Base-by-base conservation (phyloP, 495 filamentous ascomycete genomes). In the Xylaria scruposa region DNA sequence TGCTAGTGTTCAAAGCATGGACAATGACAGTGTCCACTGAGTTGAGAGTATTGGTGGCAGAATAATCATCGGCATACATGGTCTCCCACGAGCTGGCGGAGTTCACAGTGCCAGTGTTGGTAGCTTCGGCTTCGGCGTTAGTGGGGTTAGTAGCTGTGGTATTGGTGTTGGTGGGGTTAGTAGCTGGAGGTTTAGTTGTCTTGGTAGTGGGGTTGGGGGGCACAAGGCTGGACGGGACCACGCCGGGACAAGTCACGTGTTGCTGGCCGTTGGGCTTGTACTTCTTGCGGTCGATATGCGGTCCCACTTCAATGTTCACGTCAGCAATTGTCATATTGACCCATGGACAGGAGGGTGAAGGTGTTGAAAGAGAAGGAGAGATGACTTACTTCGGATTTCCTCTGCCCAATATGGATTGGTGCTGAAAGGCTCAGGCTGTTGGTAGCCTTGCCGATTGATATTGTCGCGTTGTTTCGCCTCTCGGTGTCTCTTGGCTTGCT, bases 391-490 rank as follows among this genome's bases (percentile, higher is more conserved):
- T 24, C 83, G 82, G 64, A 97, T 94, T 81, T 97, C 94, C 73
- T 95, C 93, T 9, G 81, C 81, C 94, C 94, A 97, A 80, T 92
- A 93, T 58, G 89, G 89, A 75, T 97, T 97, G 38, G 93, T 96
- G 62, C 88, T 89, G 78, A 92, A 94, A 6, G 94, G 91, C 33
- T 90, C 89, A 3, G 94, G 93, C 74, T 97, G 94, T 19, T 87
- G 85, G 77, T 95, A 96, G 7, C 89, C 82, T 40, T 90, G 87
- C 5, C 91, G 92, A 77, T 94, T 88, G 74, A 93, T 88, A n/a
- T 19, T 17, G 17, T 59, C 66, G 4, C 66, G 66, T 44, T 36
- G 33, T 19, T 33, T 62, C 13, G 49, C 33, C 21, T 64, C 56
- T 31, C 46, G 68, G 5, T 17, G 21, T 24, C 15, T 80, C 70